Evolutionary conservation across 768 basidiomycete genomes (phyloP).

Genomic region (Kockovaella imperatae): DNA sequence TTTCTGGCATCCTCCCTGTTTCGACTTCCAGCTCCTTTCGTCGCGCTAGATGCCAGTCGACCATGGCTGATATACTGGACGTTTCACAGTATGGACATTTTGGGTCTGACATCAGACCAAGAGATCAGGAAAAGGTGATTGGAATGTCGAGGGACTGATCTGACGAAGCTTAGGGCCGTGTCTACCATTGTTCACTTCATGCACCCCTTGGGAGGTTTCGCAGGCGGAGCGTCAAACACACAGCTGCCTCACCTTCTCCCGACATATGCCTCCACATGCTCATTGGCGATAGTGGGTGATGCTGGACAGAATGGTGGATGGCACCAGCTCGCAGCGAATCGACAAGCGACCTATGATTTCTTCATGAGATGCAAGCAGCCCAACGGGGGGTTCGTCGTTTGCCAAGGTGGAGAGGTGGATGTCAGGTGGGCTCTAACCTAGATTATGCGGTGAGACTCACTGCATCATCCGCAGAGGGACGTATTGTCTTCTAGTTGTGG

Average conservation of each 20-base stretch:
- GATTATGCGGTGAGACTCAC: neutral
- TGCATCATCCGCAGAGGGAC: slow-evolving; percentile 57
- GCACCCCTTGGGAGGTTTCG: slow-evolving; percentile 81
- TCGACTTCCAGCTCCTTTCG: slow-evolving; percentile 71
- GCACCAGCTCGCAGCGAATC: slow-evolving; percentile 74
- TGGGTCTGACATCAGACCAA: slow-evolving; percentile 73
- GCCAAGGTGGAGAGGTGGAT: slow-evolving; percentile 82
- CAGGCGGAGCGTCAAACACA: slow-evolving; percentile 65
- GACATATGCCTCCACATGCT: slow-evolving; percentile 78
- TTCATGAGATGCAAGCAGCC: slow-evolving; percentile 86
- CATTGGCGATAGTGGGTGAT: slow-evolving; percentile 71
- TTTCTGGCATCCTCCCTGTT: slow-evolving; percentile 66
- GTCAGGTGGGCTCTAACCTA: slow-evolving; percentile 58
- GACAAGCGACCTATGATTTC: slow-evolving; percentile 72
- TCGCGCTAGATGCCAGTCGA: slow-evolving; percentile 83
- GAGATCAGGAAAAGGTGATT: slow-evolving; percentile 63
- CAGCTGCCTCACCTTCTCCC: slow-evolving; percentile 81
- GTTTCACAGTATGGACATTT: slow-evolving; percentile 67
- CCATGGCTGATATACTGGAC: slow-evolving; percentile 96
- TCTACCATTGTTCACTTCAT: slow-evolving; percentile 74
- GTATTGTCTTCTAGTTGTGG: slow-evolving; percentile 81
- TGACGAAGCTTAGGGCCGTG: slow-evolving; percentile 54
- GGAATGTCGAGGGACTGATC: neutral
- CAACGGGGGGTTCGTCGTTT: slow-evolving; percentile 88
- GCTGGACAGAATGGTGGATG: slow-evolving; percentile 51